Base-by-base conservation (phyloP, 345 rosid species). In the Lumnitzera littorea region DNA sequence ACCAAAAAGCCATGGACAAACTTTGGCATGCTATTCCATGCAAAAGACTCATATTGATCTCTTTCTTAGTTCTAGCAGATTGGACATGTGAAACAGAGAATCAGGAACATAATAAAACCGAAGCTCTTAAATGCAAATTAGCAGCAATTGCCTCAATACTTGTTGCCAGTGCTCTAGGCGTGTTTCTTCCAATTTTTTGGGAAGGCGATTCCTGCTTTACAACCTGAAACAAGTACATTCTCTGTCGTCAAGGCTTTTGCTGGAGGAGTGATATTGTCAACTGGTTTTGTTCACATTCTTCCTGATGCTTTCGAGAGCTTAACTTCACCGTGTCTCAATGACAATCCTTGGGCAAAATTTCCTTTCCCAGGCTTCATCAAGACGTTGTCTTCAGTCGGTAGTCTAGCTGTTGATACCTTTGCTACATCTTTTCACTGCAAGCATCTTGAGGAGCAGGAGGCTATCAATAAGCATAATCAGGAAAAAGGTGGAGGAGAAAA, bases 231-330 rank as follows among this genome's bases (percentile, higher is more conserved):
- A 24, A 71, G 84, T 55, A 16, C 76, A 13, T 86, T 84, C 80
- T 78, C 82, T 76, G 70, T 74, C 69, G 72, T 88, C 23, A 84
- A 80, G 64, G 85, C 88, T 3, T 84, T 82, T 50, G 88, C 90
- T 1, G 83, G 92, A 0, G 92, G 90, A 7, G 88, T 82, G 16
- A 88, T 84, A 43, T 67, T 85, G 9, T 77, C 85, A n/a, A 84
- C 92, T 0, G 84, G 90, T 6, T 84, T 82, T 66, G 50, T 89
- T 41, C 92, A 86, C 76, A 73, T 82, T 13, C 79, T 88, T 4
- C 87, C 94, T 0, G 82, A 84, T 2, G 82, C 92, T 2, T 83
- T 80, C n/a, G 72, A 81, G 5, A 67, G 58, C 51, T 69, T 85
- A 61, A 76, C 82, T 50, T 81, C 86, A 12, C 78, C 89, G 3